Percentiles rank a stretch among this genome's conserved stretches.
phyloP scores from a whole-genome alignment of 2,329 filamentous ascomycete species.

The Microascus cirrosus region DNA sequence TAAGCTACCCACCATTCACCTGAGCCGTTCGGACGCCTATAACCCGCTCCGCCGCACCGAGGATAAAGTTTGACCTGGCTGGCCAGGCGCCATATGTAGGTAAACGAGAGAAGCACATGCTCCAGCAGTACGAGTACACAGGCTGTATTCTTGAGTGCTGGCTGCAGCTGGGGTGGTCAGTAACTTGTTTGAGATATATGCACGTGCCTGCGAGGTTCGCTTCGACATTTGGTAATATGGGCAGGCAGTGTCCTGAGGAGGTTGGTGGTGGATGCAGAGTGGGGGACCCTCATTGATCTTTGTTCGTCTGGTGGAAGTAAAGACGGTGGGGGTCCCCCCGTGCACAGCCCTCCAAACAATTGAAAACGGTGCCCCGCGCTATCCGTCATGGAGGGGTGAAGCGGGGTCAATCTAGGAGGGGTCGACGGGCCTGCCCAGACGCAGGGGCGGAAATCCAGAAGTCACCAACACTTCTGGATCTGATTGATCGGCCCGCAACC shows the following conservation, averaged over 20 bases:
- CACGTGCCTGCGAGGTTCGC: neutral
- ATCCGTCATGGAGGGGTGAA: conserved; percentile 3
- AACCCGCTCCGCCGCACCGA: neutral
- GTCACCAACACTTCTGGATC: neutral
- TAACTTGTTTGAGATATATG: neutral
- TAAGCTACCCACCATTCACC: neutral
- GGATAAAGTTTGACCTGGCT: neutral
- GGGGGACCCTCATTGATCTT: neutral
- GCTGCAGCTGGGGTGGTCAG: neutral
- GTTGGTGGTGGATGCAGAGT: neutral
- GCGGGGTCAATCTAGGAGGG: neutral
- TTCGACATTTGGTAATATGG: neutral
- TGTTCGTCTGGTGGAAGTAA: neutral
- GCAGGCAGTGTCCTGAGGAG: neutral
- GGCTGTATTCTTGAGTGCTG: neutral
- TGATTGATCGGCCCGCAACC: neutral
- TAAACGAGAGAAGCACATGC: neutral
- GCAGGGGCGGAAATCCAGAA: neutral
- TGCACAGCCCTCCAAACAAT: neutral
- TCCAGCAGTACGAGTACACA: neutral
- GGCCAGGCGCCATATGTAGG: neutral
- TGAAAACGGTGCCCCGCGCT: neutral
- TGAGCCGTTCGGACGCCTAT: neutral
- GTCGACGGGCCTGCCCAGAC: neutral
- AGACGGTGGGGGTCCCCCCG: neutral